Evolutionary conservation across 495 filamentous ascomycete genomes (phyloP).

Genomic region (Neurospora africana): DNA sequence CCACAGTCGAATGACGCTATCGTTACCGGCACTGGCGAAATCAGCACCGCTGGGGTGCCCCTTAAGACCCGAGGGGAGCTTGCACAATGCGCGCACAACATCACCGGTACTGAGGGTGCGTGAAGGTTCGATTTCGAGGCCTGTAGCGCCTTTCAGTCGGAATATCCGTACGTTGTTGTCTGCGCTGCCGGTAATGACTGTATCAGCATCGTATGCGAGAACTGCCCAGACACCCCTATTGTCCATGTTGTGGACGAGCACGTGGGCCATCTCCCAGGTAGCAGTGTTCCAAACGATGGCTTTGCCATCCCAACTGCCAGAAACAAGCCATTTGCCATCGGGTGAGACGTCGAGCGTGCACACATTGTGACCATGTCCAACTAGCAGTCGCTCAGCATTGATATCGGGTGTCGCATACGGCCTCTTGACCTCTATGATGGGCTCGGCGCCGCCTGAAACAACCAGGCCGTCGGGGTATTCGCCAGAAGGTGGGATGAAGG

Average conservation of each 20-base stretch:
- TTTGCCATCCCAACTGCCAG: slow-evolving; percentile 90
- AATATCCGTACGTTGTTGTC: slow-evolving; percentile 84
- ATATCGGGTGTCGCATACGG: slow-evolving; percentile 49
- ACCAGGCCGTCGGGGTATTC: slow-evolving; percentile 70
- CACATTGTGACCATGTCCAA: slow-evolving; percentile 80
- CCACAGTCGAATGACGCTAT: slow-evolving; percentile 77
- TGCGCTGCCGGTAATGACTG: slow-evolving; percentile 83
- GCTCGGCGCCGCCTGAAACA: slow-evolving; percentile 77
- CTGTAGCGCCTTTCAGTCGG: slow-evolving; percentile 50
- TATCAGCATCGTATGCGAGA: slow-evolving; percentile 66
- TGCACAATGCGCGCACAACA: slow-evolving; percentile 78
- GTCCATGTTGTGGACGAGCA: slow-evolving; percentile 63
- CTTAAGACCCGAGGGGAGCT: slow-evolving; percentile 45
- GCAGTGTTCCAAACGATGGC: slow-evolving; percentile 67
- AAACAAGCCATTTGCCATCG: slow-evolving; percentile 63
- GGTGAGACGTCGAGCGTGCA: slow-evolving; percentile 72
- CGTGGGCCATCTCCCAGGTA: slow-evolving; percentile 55
- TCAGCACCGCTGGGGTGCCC: slow-evolving; percentile 70
- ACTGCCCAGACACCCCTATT: slow-evolving; percentile 80
- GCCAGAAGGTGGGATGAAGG: slow-evolving; percentile 62
- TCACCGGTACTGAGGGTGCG: slow-evolving; percentile 66
- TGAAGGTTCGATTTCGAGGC: slow-evolving; percentile 61
- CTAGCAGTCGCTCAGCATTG: slow-evolving; percentile 72
- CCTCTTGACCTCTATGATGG: slow-evolving; percentile 82
- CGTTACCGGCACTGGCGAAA: slow-evolving; percentile 83